Conservation (phyloP, 768 basidiomycete species). For the Vararia minispora region DNA sequence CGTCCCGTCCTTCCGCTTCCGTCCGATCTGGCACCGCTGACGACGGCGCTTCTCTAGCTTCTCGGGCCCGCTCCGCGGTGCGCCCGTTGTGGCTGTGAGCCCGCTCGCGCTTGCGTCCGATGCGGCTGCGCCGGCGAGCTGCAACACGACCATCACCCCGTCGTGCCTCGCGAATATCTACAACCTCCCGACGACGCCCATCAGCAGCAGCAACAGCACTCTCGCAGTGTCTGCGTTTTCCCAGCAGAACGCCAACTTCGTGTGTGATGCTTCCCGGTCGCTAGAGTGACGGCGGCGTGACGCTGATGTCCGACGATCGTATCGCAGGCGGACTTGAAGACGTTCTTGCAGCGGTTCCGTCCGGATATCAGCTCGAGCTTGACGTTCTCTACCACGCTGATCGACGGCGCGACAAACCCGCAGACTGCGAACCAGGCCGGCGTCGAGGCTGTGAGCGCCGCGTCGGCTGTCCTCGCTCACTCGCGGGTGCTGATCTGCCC, state of each 20-base stretch:
- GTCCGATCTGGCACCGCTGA: too few species aligned
- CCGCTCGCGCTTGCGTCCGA: too few species aligned
- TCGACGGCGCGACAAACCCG: conserved; percentile 26
- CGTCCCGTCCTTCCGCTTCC: too few species aligned
- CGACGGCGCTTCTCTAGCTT: too few species aligned
- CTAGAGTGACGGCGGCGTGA: too few species aligned
- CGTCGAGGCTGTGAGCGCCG: conserved; percentile 27
- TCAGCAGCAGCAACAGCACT: background rate
- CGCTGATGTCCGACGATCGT: too few species aligned
- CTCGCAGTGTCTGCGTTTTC: background rate
- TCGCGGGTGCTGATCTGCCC: background rate
- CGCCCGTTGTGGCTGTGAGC: too few species aligned
- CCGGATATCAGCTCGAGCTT: conserved; percentile 22
- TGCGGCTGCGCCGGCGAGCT: background rate
- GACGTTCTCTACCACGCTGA: conserved; percentile 23
- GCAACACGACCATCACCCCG: background rate
- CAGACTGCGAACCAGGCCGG: conserved; percentile 22
- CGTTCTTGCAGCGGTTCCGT: conserved; percentile 19
- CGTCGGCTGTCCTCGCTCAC: too few species aligned
- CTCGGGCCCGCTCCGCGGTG: too few species aligned
- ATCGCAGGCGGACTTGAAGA: too few species aligned
- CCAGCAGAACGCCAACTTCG: background rate
- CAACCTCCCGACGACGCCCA: background rate
- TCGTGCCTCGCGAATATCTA: background rate
- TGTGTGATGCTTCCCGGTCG: too few species aligned